Base-by-base conservation (phyloP, 2,329 filamentous ascomycete genomes). In the Penicillium rolfsii region DNA sequence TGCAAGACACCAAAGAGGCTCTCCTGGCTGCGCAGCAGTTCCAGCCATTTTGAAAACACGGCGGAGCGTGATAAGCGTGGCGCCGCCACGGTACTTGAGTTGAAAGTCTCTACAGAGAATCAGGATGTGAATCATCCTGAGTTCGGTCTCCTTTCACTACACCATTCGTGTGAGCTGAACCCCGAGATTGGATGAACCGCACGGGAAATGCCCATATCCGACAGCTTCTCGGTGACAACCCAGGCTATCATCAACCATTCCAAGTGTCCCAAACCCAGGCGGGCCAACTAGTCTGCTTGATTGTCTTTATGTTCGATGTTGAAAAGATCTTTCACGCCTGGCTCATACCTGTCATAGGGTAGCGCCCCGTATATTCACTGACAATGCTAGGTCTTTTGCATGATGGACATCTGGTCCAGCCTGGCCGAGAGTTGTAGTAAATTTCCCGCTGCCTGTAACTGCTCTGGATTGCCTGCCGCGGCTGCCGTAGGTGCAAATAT, bases 401-500 rank as follows among this genome's bases (percentile, higher is more conserved):
- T 67, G 36, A 73, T 73, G 57, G 77, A 77, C 38, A 65, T 75
- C 2, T 79, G 76, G 77, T 73, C 71, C 9, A 65, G 65, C 2
- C 65, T 61, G 3, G 73, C 74, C 3, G 66, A 62, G 2, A 66
- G 63, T 11, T 73, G 68, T 46, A 40, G 58, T 5, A 66, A 71
- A 16, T 63, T 74, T 4, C 67, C 74, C 4, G 68, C 70, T 4
- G 66, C 73, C 3, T 67, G 70, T 0, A 70, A 73, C 5, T 33
- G 73, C 1, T 72, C 68, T 4, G 71, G 72, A 1, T 70, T 74
- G 49, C 64, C 63, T 0, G 67, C 67, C 0, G 67, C 74, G 0
- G 74, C 74, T 1, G 75, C 74, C 1, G 70, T 74, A 0, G 76
- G 76, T 1, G 69, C 70, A 2, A 76, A 79, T 52, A 68, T 79